A percentile compares a stretch with the other conserved stretches of the same genome.
Conservation (phyloP, 192 early-diverging fungal genomes). For the Paraglomus occultum region DNA sequence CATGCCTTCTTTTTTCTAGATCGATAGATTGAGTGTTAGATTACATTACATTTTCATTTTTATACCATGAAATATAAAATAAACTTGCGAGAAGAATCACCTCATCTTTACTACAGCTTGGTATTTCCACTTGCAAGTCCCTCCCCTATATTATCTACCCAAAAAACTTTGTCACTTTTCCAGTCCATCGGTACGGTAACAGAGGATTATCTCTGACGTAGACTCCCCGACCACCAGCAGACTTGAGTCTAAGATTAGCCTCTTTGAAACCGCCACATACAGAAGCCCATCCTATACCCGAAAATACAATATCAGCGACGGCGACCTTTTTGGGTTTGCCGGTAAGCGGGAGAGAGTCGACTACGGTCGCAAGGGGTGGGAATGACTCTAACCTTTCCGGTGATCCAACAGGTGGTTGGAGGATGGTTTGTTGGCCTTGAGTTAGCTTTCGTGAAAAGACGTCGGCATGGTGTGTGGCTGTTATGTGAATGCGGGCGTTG, state of each 20-base stretch:
- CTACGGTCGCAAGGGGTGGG: slow-evolving; percentile 41
- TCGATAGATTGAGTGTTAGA: no score
- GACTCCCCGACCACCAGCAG: slow-evolving; percentile 50
- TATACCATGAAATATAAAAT: no score
- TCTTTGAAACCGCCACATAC: slow-evolving; percentile 49
- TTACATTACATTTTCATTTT: no score
- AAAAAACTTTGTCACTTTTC: slow-evolving; percentile 12
- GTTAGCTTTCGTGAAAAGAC: slow-evolving; percentile 41
- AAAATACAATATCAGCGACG: slow-evolving; percentile 54
- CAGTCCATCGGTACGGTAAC: slow-evolving; percentile 62
- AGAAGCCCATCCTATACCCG: slow-evolving; percentile 64
- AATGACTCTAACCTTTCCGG: slow-evolving; percentile 29
- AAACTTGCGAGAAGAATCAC: no score
- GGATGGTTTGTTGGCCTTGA: slow-evolving; percentile 35
- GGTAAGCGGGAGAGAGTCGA: slow-evolving; percentile 41
- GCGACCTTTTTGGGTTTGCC: slow-evolving; percentile 39
- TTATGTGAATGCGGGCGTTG: slow-evolving; percentile 55
- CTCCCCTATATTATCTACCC: no score
- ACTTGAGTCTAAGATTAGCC: slow-evolving; percentile 50
- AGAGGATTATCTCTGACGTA: slow-evolving; percentile 52
- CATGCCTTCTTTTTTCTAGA: no score
- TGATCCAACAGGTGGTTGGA: slow-evolving; percentile 44
- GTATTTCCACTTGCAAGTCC: no score
- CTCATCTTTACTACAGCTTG: no score
- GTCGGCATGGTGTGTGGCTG: slow-evolving; percentile 45